A percentile compares a stretch with the other conserved stretches of the same genome.
Evolutionary conservation across 164 flowering plant genomes (phyloP).

Genomic region (Berberis thunbergii): DNA sequence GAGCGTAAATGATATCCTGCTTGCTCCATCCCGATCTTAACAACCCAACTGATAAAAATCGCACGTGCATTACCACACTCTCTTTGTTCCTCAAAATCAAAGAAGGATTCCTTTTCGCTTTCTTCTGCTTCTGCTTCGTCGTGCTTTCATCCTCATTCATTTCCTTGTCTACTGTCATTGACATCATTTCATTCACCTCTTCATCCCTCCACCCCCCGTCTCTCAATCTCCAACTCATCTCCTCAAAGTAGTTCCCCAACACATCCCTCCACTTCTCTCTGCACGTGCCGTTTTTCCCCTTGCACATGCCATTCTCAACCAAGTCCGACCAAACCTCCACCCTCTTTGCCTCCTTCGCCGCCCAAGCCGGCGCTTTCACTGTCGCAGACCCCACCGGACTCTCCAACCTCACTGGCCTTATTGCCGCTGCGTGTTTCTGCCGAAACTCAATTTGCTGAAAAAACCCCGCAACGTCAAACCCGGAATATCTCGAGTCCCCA

Average conservation of each 20-base stretch:
- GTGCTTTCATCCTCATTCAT: slow-evolving; percentile 6
- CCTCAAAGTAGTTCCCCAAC: slow-evolving; percentile 35
- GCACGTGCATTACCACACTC: slow-evolving; percentile 30
- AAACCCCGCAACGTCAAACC: slow-evolving; percentile 66
- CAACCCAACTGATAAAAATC: slow-evolving; percentile 26
- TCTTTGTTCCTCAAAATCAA: slow-evolving; percentile 5
- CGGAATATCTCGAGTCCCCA: slow-evolving; percentile 28
- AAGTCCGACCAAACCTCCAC: slow-evolving; percentile 70
- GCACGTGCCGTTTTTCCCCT: slow-evolving; percentile 3
- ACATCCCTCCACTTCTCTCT: slow-evolving; percentile 35
- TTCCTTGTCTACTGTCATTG: slow-evolving; percentile 21
- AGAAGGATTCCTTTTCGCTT: no score
- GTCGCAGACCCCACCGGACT: neutral
- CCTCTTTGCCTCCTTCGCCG: slow-evolving; percentile 46
- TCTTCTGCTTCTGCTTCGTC: no score
- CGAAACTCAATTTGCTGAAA: slow-evolving; percentile 37
- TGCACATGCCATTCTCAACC: slow-evolving; percentile 30
- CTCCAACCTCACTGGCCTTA: neutral
- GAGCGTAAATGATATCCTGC: slow-evolving; percentile 52
- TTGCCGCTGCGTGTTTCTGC: neutral
- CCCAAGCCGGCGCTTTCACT: slow-evolving; percentile 60
- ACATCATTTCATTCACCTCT: slow-evolving; percentile 69
- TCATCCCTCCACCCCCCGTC: slow-evolving; percentile 80
- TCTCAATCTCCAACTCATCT: slow-evolving; percentile 44
- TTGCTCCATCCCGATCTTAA: slow-evolving; percentile 61